A percentile compares a stretch with the other conserved stretches of the same genome.
Conservation (phyloP, 345 rosid genomes). For the Camelina sativa region DNA sequence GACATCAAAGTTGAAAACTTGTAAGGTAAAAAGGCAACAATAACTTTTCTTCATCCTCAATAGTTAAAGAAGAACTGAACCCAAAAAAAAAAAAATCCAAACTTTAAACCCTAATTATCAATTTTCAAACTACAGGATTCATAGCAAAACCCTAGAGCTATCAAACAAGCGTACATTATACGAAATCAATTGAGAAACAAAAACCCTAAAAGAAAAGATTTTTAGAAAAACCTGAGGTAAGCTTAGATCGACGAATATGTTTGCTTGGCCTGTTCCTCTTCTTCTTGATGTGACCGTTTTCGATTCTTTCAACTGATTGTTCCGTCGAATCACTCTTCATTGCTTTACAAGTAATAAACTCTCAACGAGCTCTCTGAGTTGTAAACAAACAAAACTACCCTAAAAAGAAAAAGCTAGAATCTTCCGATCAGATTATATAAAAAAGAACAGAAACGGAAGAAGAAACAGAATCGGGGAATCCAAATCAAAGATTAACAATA, state of each 20-base stretch:
- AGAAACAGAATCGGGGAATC: not conserved
- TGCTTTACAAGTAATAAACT: not conserved
- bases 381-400: not conserved
- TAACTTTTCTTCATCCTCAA: not conserved
- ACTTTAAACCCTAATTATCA: not conserved
- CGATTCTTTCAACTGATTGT: conserved; percentile 54
- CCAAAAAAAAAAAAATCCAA: no score
- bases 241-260: conserved; percentile 69
- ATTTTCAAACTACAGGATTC: not conserved
- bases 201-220: not conserved
- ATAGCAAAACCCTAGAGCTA: no score
- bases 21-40: conserved; percentile 13
- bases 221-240: conserved; percentile 45
- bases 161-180: not conserved
- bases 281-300: conserved; percentile 65
- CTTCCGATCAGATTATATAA: conserved; percentile 55
- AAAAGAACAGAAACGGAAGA: conserved; percentile 61
- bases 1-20: conserved; percentile 5
- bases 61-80: no score
- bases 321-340: conserved; percentile 56
- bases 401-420: conserved; percentile 34
- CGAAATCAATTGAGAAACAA: conserved; percentile 14
- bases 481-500: not conserved
- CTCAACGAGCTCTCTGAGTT: not conserved
- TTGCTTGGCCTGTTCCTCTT: conserved; percentile 59